phyloP scores from a whole-genome alignment of 2,329 filamentous ascomycete genomes.

The Neurospora sp. region DNA sequence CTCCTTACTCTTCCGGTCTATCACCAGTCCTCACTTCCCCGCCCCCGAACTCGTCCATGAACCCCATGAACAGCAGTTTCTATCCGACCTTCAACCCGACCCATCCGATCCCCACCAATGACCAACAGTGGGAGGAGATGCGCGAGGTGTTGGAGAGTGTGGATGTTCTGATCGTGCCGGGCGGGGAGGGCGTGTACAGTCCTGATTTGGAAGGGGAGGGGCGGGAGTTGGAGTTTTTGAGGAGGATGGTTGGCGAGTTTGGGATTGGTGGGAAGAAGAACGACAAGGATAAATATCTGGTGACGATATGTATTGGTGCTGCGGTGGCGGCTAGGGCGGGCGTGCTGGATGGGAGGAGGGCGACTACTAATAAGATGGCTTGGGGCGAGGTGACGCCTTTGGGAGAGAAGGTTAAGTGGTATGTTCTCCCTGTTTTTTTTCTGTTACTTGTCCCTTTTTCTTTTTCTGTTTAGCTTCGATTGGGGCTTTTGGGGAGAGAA shows the following conservation, averaged over 20 bases:
- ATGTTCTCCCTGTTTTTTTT: background rate
- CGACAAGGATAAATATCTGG: slow-evolving; percentile 31
- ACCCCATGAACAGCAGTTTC: slow-evolving; percentile 26
- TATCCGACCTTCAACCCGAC: slow-evolving; percentile 29
- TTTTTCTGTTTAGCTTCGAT: background rate
- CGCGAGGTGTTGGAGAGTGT: background rate
- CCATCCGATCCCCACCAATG: slow-evolving; percentile 27
- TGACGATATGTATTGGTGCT: slow-evolving; percentile 59
- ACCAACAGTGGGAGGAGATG: background rate
- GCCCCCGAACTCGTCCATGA: slow-evolving; percentile 12
- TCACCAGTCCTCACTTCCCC: slow-evolving; percentile 29
- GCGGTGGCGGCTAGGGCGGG: slow-evolving; percentile 48
- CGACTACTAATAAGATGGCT: slow-evolving; percentile 56
- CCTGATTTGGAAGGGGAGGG: slow-evolving; percentile 23
- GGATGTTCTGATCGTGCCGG: slow-evolving; percentile 57
- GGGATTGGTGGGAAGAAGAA: background rate
- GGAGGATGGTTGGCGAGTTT: slow-evolving; percentile 33
- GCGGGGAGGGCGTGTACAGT: slow-evolving; percentile 42
- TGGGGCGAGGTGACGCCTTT: slow-evolving; percentile 39
- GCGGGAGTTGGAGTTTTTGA: slow-evolving; percentile 35
- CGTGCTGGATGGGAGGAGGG: slow-evolving; percentile 46
- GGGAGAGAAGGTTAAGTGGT: slow-evolving; percentile 46
- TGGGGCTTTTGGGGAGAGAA: background rate
- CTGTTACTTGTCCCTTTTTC: no score
- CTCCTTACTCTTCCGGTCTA: slow-evolving; percentile 11